Conservation (phyloP, 179 eudicot genomes). For the Sideroxylon spinosum region DNA sequence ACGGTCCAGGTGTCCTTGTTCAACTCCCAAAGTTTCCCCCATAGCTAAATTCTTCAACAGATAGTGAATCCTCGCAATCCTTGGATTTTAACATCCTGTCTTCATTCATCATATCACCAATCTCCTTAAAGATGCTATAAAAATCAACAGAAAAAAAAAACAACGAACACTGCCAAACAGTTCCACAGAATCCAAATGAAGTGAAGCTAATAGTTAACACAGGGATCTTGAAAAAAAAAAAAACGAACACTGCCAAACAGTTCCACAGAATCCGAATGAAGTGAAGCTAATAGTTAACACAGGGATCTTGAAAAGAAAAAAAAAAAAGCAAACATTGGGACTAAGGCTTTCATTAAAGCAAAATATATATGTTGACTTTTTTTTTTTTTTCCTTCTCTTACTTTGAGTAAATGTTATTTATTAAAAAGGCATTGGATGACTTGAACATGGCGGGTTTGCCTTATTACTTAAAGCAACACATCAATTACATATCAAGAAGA, state of each 20-base stretch:
- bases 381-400: too few relatives aligned
- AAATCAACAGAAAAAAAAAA: neutral
- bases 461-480: too few relatives aligned
- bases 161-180: neutral
- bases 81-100: conserved; percentile 26
- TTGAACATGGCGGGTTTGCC: too few relatives aligned
- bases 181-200: neutral
- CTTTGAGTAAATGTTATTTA: neutral
- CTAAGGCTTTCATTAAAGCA: conserved; percentile 3
- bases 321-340: neutral
- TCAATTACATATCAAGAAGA: too few relatives aligned
- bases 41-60: conserved; percentile 30
- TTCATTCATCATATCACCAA: conserved; percentile 31
- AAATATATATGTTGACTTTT: neutral
- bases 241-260: too few relatives aligned
- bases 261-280: too few relatives aligned
- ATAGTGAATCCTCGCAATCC: conserved; percentile 29
- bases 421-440: too few relatives aligned
- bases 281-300: too few relatives aligned
- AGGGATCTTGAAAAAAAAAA: neutral
- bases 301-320: too few relatives aligned
- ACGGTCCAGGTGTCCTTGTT: conserved; percentile 53
- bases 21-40: conserved; percentile 26
- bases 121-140: conserved; percentile 14
- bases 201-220: neutral